Conservation (phyloP, 1,284 basidiomycete species). For the Boletellus dicymbophilus region DNA sequence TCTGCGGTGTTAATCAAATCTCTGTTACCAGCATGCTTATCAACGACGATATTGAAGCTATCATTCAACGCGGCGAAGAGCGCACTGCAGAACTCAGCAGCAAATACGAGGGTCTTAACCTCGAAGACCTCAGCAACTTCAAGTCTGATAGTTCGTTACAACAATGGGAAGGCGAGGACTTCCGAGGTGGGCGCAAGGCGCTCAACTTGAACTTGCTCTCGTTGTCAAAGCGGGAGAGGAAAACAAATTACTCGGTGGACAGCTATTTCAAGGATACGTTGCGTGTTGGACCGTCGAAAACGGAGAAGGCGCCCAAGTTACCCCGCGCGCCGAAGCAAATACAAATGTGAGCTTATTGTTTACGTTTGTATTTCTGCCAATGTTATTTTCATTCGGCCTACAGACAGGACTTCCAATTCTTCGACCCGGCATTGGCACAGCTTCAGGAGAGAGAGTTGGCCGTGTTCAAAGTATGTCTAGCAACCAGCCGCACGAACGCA, state of each 20-base stretch:
- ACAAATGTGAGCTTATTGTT: constrained; percentile 56
- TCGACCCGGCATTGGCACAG: constrained; percentile 79
- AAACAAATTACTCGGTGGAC: constrained; percentile 94
- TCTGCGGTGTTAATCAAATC: not conserved
- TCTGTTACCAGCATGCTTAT: constrained; percentile 63
- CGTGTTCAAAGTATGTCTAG: constrained; percentile 64
- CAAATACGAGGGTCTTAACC: constrained; percentile 92
- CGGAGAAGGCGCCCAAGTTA: constrained; percentile 83
- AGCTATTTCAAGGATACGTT: constrained; percentile 94
- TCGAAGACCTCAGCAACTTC: constrained; percentile 95
- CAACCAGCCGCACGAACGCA: not conserved
- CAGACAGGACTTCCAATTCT: constrained; percentile 98
- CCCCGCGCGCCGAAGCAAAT: constrained; percentile 92
- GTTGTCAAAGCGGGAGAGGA: constrained; percentile 94
- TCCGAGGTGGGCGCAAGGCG: constrained; percentile 71
- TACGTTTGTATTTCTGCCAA: not conserved
- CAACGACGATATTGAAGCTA: constrained; percentile 93
- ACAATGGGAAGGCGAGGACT: constrained; percentile 98
- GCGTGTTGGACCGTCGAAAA: constrained; percentile 76
- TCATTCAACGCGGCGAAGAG: constrained; percentile 91
- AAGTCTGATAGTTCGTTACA: constrained; percentile 89
- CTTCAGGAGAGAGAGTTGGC: constrained; percentile 90
- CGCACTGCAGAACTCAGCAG: constrained; percentile 87
- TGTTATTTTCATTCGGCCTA: not conserved
- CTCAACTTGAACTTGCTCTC: constrained; percentile 86